Evolutionary conservation across 345 rosid species (phyloP).

Genomic region (Barbarea vulgaris): DNA sequence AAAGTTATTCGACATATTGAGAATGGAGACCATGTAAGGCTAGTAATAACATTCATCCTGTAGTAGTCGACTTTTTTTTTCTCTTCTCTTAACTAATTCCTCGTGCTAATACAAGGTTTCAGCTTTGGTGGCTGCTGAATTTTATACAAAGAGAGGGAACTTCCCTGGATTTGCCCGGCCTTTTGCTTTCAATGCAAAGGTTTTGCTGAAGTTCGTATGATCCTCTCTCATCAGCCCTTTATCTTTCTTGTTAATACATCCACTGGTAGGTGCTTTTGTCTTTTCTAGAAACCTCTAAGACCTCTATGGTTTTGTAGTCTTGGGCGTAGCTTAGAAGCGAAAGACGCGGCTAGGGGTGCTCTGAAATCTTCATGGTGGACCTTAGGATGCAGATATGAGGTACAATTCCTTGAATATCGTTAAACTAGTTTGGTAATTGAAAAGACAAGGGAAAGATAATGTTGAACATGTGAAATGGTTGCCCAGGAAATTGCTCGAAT

Average conservation of each 20-base stretch:
- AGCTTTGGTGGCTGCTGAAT: constrained; percentile 90
- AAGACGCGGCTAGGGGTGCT: constrained; percentile 93
- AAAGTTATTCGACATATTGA: constrained; percentile 74
- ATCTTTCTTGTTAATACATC: not conserved
- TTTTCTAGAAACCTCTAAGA: constrained; percentile 27
- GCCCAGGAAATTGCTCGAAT: constrained; percentile 61
- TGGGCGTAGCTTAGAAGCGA: constrained; percentile 72
- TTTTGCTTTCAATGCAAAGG: constrained; percentile 72
- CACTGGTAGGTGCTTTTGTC: not conserved
- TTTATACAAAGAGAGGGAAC: constrained; percentile 68
- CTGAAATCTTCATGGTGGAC: constrained; percentile 98
- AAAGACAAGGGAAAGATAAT: not conserved
- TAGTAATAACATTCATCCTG: constrained; percentile 23
- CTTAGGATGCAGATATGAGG: constrained; percentile 77
- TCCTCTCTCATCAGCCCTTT: constrained; percentile 17
- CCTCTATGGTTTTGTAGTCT: constrained; percentile 49
- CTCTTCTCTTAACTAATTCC: constrained; percentile 26
- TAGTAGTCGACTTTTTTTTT: constrained; percentile 11
- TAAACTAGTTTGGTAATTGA: not conserved
- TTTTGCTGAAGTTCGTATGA: constrained; percentile 67
- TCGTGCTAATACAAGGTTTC: constrained; percentile 60
- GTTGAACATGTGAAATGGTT: constrained; percentile 16
- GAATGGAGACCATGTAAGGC: constrained; percentile 69
- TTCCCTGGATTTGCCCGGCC: constrained; percentile 90
- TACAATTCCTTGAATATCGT: constrained; percentile 20